Evolutionary conservation across 768 basidiomycete genomes (phyloP).

Genomic region (Mrakia frigida): DNA sequence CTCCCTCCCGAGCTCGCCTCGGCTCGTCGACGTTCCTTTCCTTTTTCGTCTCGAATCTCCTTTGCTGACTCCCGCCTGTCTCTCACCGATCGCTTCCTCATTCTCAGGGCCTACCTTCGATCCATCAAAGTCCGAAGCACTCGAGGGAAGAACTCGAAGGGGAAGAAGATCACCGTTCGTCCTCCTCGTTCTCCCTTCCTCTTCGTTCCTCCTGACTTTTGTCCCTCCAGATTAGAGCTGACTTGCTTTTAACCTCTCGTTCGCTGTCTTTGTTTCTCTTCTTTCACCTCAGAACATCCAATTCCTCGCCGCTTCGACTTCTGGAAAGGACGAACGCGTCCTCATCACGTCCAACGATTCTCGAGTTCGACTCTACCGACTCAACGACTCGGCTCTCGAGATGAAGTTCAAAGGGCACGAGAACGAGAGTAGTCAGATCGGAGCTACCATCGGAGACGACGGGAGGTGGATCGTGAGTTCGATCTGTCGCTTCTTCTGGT

Average conservation of each 20-base stretch:
- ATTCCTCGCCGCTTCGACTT: slow-evolving; percentile 19
- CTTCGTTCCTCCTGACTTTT: background rate
- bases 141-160: slow-evolving; percentile 38
- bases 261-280: background rate
- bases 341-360: slow-evolving; percentile 41
- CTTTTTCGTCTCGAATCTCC: background rate
- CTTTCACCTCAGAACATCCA: slow-evolving; percentile 7
- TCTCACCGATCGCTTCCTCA: background rate
- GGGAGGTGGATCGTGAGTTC: slow-evolving; percentile 36
- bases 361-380: slow-evolving; percentile 37
- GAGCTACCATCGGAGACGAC: slow-evolving; percentile 34
- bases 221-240: background rate
- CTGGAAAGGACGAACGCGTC: slow-evolving; percentile 33
- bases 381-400: slow-evolving; percentile 34
- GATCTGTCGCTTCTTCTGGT: background rate
- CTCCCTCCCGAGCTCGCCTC: too few species aligned
- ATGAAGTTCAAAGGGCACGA: slow-evolving; percentile 38
- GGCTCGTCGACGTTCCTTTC: background rate
- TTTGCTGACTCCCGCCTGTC: background rate
- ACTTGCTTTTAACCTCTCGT: too few species aligned
- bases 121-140: slow-evolving; percentile 27
- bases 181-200: slow-evolving; percentile 26
- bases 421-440: slow-evolving; percentile 35
- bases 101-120: background rate
- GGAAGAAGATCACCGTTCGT: slow-evolving; percentile 39